Percentiles rank a stretch among this genome's conserved stretches.
These are phyloP conservation scores for Nephelium lappaceum DNA, from an alignment of 345 rosid genomes.

Conservation along the genomic window DNA sequence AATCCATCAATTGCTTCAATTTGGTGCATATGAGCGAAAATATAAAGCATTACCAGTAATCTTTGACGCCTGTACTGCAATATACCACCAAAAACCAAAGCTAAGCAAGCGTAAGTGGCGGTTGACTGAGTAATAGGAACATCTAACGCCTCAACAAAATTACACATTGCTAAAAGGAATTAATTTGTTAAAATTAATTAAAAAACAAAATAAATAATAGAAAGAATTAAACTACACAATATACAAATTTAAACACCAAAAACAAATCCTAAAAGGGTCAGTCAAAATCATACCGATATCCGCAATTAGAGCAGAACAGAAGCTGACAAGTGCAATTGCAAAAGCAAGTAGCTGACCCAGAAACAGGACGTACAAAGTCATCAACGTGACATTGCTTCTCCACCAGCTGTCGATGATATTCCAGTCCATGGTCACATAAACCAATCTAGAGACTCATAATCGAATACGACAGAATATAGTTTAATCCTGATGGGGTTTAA, in stretches of 20 bases:
- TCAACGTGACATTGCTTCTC: constrained; percentile 28
- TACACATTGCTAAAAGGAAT: too few relatives aligned
- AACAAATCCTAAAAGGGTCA: background rate
- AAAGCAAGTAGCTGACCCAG: constrained; percentile 59
- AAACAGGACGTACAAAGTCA: constrained; percentile 38
- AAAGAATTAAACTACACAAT: too few relatives aligned
- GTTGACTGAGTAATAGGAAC: constrained; percentile 53
- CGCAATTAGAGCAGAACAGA: constrained; percentile 54
- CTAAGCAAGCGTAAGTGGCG: constrained; percentile 43
- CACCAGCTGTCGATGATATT: constrained; percentile 27
- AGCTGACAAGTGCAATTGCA: constrained; percentile 39
- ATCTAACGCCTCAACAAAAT: constrained; percentile 47
- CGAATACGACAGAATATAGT: too few relatives aligned
- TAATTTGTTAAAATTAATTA: too few relatives aligned
- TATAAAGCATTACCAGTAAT: constrained; percentile 28
- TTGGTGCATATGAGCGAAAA: background rate
- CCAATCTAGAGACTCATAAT: too few relatives aligned
- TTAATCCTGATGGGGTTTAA: too few relatives aligned
- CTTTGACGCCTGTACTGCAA: constrained; percentile 45
- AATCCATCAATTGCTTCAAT: background rate
- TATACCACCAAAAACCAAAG: constrained; percentile 52
- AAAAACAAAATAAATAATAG: background rate
- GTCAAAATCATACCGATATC: constrained; percentile 41
- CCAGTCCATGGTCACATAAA: too few relatives aligned
- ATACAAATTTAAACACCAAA: too few relatives aligned